Percentiles rank a stretch among this genome's conserved stretches.
Conservation (phyloP, 352 stramenopile species). For the Phytophthora boehmeriae region DNA sequence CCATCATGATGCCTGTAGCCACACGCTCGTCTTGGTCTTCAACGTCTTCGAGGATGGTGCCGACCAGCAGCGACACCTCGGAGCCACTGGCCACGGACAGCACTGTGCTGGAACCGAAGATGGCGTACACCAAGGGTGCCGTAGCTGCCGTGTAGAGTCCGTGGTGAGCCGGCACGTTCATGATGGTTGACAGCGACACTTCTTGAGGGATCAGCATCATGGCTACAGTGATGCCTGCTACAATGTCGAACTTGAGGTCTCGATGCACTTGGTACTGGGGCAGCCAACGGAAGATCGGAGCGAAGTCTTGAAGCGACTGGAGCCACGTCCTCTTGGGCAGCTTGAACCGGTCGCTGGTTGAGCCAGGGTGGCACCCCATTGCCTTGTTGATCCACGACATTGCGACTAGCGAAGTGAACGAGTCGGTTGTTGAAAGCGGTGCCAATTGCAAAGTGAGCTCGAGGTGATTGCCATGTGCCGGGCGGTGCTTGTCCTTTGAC, state of each 20-base stretch:
- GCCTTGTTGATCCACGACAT: conserved; percentile 1
- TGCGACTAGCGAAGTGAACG: background rate
- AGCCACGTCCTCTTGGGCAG: conserved; percentile 1
- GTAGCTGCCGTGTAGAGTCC: conserved; percentile 85
- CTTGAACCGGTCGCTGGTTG: background rate
- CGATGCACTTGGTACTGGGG: conserved; percentile 41
- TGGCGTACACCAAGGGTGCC: conserved; percentile 74
- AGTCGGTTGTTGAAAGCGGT: too few relatives aligned
- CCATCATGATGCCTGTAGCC: conserved; percentile 44
- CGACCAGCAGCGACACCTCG: conserved; percentile 53
- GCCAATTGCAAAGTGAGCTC: too few relatives aligned
- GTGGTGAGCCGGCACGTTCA: conserved; percentile 77
- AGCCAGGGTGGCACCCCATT: background rate
- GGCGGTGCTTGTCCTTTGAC: too few relatives aligned
- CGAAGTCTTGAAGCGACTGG: background rate
- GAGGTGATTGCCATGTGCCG: too few relatives aligned
- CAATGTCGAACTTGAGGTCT: conserved; percentile 46
- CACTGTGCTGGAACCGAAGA: conserved; percentile 77
- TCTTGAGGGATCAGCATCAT: conserved; percentile 88
- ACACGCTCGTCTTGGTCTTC: conserved; percentile 39
- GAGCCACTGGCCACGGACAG: conserved; percentile 74
- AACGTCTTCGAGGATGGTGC: conserved; percentile 48
- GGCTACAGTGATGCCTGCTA: conserved; percentile 48
- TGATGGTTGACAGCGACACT: conserved; percentile 85
- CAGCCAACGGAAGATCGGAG: conserved; percentile 48